phyloP scores from a whole-genome alignment of 208 protist species.

The Blastocrithidia nonstop region DNA sequence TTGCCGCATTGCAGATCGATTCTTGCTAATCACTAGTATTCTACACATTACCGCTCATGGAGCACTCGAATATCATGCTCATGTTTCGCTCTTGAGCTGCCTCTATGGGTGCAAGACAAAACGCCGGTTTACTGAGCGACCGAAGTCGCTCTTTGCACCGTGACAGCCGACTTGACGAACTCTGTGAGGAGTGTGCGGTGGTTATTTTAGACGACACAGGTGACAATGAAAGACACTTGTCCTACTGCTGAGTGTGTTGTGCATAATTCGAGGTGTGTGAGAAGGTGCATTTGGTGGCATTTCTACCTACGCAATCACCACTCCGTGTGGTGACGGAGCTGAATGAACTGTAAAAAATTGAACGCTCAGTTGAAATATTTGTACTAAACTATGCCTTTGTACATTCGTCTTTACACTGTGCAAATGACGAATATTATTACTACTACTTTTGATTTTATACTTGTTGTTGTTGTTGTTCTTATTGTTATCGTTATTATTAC shows the following conservation, averaged over 20 bases:
- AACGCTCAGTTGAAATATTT: too few relatives aligned
- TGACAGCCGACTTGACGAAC: constrained; percentile 11
- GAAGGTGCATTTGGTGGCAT: too few relatives aligned
- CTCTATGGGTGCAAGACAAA: constrained; percentile 37
- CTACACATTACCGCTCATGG: background rate
- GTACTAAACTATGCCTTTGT: too few relatives aligned
- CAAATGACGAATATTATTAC: too few relatives aligned
- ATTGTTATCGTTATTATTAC: background rate
- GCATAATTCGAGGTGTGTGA: too few relatives aligned
- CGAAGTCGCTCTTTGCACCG: constrained; percentile 20
- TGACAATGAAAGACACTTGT: too few relatives aligned
- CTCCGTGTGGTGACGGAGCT: too few relatives aligned
- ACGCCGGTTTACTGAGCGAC: constrained; percentile 23
- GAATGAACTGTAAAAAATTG: too few relatives aligned
- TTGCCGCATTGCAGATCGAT: constrained; percentile 54
- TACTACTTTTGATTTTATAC: background rate
- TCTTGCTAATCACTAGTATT: background rate
- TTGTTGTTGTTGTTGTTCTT: constrained; percentile 1
- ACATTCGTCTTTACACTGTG: too few relatives aligned
- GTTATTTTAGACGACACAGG: background rate
- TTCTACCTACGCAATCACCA: too few relatives aligned
- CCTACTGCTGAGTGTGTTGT: too few relatives aligned
- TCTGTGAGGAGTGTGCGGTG: background rate
- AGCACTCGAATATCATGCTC: constrained; percentile 4
- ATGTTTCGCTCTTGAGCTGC: constrained; percentile 8